Base-by-base conservation (phyloP, 2,329 filamentous ascomycete genomes). In the Volutella citrinella region DNA sequence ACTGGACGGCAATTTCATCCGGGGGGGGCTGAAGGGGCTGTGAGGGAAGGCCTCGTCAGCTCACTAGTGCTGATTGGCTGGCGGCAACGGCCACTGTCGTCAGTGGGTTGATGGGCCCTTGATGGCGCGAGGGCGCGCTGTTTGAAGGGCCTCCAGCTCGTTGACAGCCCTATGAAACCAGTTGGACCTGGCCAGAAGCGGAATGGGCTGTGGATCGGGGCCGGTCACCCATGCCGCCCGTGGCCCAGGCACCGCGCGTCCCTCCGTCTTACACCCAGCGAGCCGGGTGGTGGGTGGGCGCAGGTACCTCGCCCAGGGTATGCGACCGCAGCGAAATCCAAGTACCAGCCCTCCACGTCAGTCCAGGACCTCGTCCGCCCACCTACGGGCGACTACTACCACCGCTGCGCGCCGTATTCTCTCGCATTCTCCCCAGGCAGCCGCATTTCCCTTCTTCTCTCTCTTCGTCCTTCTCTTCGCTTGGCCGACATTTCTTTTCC, bases 21-120 rank as follows among this genome's bases (percentile, higher is more conserved):
- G n/a, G n/a, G n/a, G n/a, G n/a, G n/a, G n/a, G 21, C 25, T 34
- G 32, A 20, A 16, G 12, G 17, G 28, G 18, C 22, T 43, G 49
- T 44, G 46, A 44, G 39, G 36, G 42, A 40, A 42, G 49, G 52
- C 56, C 57, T 63, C 59, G 59, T 63, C 54, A 63, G 56, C 59
- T 55, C 27, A 27, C 40, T 32, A 30, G 20, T 24, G 23, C 30
- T 53, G 42, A 60, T 63, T 63, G 59, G 51, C 34, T 31, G 13
- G 13, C 17, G 22, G 10, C 7, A n/a, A 12, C 12, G 10, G 20
- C 19, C 13, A 27, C 13, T 13, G n/a, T n/a, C 16, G 25, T 10
- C 19, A 22, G 33, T 40, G 45, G 45, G 24, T 38, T 37, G 38
- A 42, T 42, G 38, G 27, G 27, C 15, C 27, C 25, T 30, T 26